phyloP scores from a whole-genome alignment of 345 rosid genomes.

The Trapa incisa region DNA sequence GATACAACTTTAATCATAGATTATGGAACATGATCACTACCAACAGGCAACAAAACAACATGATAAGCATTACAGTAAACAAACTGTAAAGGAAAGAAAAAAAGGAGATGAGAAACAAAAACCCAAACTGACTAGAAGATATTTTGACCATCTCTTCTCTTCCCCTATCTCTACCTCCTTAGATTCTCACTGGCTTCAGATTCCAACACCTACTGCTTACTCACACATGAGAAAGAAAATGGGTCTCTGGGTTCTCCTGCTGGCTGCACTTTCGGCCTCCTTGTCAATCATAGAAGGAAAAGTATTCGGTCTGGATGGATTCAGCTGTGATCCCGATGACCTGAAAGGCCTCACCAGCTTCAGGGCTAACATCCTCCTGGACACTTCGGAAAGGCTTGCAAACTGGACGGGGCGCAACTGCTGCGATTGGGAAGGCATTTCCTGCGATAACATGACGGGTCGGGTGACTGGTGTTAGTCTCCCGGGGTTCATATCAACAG shows the following conservation, averaged over 20 bases:
- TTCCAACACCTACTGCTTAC: not conserved
- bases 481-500: constrained; percentile 29
- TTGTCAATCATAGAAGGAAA: not conserved
- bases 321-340: constrained; percentile 25
- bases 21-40: not conserved
- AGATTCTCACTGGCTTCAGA: not conserved
- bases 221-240: not conserved
- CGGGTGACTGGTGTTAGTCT: constrained; percentile 36
- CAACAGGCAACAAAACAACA: not conserved
- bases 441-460: constrained; percentile 25
- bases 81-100: constrained; percentile 3
- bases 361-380: constrained; percentile 26
- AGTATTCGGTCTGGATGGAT: not conserved
- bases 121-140: not conserved
- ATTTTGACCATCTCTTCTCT: not conserved
- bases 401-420: constrained; percentile 33
- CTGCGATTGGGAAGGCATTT: constrained; percentile 43
- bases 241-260: not conserved
- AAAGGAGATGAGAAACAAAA: not conserved
- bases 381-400: constrained; percentile 31
- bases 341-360: constrained; percentile 29
- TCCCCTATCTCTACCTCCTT: not conserved
- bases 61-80: constrained; percentile 10
- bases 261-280: not conserved
- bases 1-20: not conserved